phyloP scores from a whole-genome alignment of 345 rosid genomes.

The Populus ilicifolia region DNA sequence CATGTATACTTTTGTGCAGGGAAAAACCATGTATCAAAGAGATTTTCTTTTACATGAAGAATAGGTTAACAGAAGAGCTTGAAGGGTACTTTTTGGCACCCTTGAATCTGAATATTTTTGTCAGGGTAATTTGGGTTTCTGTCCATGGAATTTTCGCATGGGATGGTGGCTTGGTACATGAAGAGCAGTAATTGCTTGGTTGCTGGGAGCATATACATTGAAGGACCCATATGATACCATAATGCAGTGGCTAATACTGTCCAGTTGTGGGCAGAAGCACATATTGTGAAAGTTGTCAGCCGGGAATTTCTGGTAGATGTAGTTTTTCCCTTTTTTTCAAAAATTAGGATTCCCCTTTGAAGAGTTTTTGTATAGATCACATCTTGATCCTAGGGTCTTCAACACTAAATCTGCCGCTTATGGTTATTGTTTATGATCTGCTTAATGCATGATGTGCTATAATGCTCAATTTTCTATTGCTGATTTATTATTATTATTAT shows the following conservation, averaged over 20 bases:
- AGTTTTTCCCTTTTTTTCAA: not conserved
- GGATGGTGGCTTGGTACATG: slow-evolving; percentile 19
- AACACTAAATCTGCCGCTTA: not conserved
- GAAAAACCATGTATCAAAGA: slow-evolving; percentile 14
- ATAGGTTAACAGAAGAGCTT: slow-evolving; percentile 22
- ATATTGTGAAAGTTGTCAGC: slow-evolving; percentile 8
- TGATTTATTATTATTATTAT: too few species aligned
- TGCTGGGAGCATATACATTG: slow-evolving; percentile 11
- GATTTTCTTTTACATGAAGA: slow-evolving; percentile 15
- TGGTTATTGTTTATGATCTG: slow-evolving; percentile 2
- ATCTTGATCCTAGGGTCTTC: slow-evolving; percentile 6
- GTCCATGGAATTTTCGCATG: not conserved
- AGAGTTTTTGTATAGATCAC: slow-evolving; percentile 23
- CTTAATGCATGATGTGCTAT: not conserved
- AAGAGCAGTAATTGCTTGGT: slow-evolving; percentile 8
- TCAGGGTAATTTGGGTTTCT: not conserved
- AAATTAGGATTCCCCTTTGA: slow-evolving; percentile 11
- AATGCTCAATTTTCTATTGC: not conserved
- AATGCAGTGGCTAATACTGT: not conserved
- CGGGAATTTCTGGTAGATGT: slow-evolving; percentile 19
- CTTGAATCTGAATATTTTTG: slow-evolving; percentile 8
- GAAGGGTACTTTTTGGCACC: slow-evolving; percentile 16
- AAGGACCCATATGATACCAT: not conserved
- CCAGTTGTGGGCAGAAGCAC: slow-evolving; percentile 14
- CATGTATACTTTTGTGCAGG: slow-evolving; percentile 17